Percentiles rank a stretch among this genome's conserved stretches.
phyloP scores from a whole-genome alignment of 805 yeast species.

The Blastobotrys mokoenaii region DNA sequence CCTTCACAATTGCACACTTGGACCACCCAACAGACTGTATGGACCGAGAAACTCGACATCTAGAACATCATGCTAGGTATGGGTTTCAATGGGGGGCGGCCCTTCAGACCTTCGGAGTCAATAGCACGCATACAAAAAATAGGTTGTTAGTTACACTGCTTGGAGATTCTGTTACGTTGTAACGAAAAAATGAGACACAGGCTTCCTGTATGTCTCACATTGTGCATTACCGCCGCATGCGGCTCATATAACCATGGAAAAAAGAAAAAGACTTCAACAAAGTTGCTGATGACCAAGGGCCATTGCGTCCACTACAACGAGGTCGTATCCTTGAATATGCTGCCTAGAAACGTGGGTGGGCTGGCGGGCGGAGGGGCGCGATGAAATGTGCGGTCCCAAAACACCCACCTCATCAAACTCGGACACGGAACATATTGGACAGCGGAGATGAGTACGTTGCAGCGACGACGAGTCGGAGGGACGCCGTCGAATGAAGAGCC shows the following conservation, averaged over 20 bases:
- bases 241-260: too few relatives aligned
- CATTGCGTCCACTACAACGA: too few relatives aligned
- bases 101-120: too few relatives aligned
- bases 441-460: conserved; percentile 16
- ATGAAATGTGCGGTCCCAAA: neutral
- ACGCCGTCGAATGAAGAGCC: conserved; percentile 5
- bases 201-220: too few relatives aligned
- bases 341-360: neutral
- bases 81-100: too few relatives aligned
- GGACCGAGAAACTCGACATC: conserved; percentile 20
- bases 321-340: too few relatives aligned
- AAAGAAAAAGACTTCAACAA: too few relatives aligned
- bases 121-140: too few relatives aligned
- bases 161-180: neutral
- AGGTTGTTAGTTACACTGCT: conserved; percentile 3
- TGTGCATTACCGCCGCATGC: too few relatives aligned
- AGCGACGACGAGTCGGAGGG: conserved; percentile 21
- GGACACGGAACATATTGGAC: neutral
- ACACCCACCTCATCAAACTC: neutral
- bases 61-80: too few relatives aligned
- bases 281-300: too few relatives aligned
- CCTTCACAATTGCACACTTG: conserved; percentile 19
- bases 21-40: conserved; percentile 25
- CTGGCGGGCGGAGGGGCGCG: neutral
- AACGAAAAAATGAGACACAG: too few relatives aligned